Conservation (phyloP, 2,329 filamentous ascomycete genomes). For the Microdochium trichocladiopsis region DNA sequence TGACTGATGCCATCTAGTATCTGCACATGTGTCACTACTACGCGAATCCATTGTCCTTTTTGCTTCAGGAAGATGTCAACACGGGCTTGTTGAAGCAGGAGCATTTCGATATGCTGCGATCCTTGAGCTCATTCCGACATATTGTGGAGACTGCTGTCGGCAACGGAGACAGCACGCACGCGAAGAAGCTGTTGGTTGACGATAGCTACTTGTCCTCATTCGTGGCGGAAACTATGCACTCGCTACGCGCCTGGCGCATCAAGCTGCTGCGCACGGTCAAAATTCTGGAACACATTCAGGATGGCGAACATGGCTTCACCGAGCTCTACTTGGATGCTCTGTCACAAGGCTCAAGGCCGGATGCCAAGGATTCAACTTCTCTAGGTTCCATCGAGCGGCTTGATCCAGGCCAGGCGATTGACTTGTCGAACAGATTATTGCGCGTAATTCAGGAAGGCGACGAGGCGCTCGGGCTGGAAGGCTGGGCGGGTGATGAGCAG, state of each 20-base stretch:
- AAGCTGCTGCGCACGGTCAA: conserved; percentile 42
- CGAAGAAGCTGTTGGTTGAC: conserved; percentile 51
- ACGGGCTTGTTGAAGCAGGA: conserved; percentile 41
- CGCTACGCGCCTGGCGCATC: conserved; percentile 28
- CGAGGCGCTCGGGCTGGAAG: conserved; percentile 22
- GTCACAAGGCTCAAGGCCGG: conserved; percentile 41
- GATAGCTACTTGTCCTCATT: conserved; percentile 42
- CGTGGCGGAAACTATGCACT: conserved; percentile 25
- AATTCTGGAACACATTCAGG: conserved; percentile 30
- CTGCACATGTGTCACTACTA: conserved; percentile 84
- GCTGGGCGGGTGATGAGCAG: conserved; percentile 21
- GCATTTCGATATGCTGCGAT: conserved; percentile 61
- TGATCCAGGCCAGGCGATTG: conserved; percentile 39
- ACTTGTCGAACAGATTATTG: conserved; percentile 34
- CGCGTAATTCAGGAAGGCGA: conserved; percentile 29
- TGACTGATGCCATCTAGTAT: conserved; percentile 45
- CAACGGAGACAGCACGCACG: conserved; percentile 29
- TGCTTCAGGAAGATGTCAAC: conserved; percentile 35
- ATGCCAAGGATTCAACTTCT: conserved; percentile 44
- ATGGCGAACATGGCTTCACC: conserved; percentile 35
- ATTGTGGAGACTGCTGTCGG: conserved; percentile 41
- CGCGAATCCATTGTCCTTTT: conserved; percentile 64
- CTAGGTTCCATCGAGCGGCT: conserved; percentile 54
- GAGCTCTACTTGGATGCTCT: conserved; percentile 56
- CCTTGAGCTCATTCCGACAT: conserved; percentile 60